Base-by-base conservation (phyloP, 306 rosid genomes). In the Purshia tridentata region DNA sequence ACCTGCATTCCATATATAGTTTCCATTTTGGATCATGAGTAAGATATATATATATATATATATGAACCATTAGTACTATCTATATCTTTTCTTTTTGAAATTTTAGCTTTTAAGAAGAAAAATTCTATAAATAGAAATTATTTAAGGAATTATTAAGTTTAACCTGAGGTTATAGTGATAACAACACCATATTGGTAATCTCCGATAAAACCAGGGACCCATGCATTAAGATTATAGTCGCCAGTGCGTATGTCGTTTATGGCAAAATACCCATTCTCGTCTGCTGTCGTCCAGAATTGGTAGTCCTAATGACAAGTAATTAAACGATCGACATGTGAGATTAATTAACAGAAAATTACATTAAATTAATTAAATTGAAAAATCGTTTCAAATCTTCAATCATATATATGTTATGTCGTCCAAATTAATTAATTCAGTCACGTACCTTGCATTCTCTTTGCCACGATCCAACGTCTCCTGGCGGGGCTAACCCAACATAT, bases 201-300 rank as follows among this genome's bases (percentile, higher is more conserved):
- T 47, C 97, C 97, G 37, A 94, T 88, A 56, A 87, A 88, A 72
- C 99, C 97, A 22, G 99, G 93, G 1, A 91, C 96, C 90, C 96
- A 89, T 50, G 99, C 95, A 47, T 81, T 89, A 12, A 91, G 67
- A 76, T 87, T 88, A 57, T 91, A 94, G 77, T 81, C 81, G 1
- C 93, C 92, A 0, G 73, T 49, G 16, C 77, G 85, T 39, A 87
- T 51, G 65, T 84, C 74, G 40, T 46, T 73, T 39, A 94, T 87
- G 52, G 76, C 72, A 80, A 91, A 94, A 73, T 77, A 81, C 48
- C 99, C 99, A 71, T 88, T 83, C 22, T 83, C 87, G 2, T 90
- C 92, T 58, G 99, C 89, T 77, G 67, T 80, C 29, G 81, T 78
- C 96, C 99, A 94, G 61, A 91, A 94, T 77, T 94, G 97, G 72